Evolutionary conservation across 148 eudicot genomes (phyloP), one percentile per base, ranked within the genome.

Genomic region (Chenopodium berlandieri): DNA sequence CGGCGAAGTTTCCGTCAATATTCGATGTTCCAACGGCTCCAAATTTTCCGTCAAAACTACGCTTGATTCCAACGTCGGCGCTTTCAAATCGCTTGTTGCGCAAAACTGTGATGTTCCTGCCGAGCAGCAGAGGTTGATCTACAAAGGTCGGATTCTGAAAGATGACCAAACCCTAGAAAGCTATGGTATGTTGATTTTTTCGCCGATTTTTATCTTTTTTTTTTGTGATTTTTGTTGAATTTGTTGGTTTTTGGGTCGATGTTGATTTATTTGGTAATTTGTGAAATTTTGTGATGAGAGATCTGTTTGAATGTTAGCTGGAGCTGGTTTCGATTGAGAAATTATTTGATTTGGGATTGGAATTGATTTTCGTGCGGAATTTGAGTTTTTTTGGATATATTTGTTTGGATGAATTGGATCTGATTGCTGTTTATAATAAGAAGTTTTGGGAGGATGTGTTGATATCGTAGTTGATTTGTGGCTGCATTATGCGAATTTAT

Each of bases 81-180:
- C 79, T 23, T 91, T 94, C 70, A 94, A 94, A 81, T 86, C 81
- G 63, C 68, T 91, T 2, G 82, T 94, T 31, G 93, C 93, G 3
- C 89, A 89, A 83, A 91, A 82, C 75, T 90, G 91, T 71, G 95
- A 94, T 58, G 90, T 93, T 4, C 97, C 94, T n/a, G 89, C 95
- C 75, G 89, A 90, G 70, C 97, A 94, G 75, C 98, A 93, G 92
- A 84, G 95, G 79, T 75, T 94, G 95, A 94, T 94, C 84, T 94
- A 94, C 79, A 92, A 94, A 80, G 97, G 97, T 31, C 92, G 97
- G 86, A 93, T 94, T 87, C 89, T 94, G 76, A 94, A 94, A 89
- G 94, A 94, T 67, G 97, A 94, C 77, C 97, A 94, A 82, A 91
- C 91, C 83, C 94, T 94, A 71, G 90, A 65, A 37, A 90, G 92